phyloP scores from a whole-genome alignment of 2,329 filamentous ascomycete species.

The Penicillium fuscoglaucum region DNA sequence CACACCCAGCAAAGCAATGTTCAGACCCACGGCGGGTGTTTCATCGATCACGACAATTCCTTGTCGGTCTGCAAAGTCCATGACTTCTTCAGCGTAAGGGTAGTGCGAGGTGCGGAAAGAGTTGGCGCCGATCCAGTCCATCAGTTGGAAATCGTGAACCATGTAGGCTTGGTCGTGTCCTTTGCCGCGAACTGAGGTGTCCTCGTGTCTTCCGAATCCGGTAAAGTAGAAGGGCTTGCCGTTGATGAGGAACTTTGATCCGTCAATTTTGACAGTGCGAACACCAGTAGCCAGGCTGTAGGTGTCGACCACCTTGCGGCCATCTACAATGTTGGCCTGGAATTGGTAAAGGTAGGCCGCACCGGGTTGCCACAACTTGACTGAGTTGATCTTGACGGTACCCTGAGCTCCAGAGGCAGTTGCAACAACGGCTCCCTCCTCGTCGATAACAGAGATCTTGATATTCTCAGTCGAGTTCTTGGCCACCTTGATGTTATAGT shows the following conservation, averaged over 20 bases:
- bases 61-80: constrained; percentile 32
- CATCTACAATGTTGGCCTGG: constrained; percentile 11
- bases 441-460: not conserved
- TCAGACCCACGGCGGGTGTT: no score
- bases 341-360: no score
- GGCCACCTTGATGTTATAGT: not conserved
- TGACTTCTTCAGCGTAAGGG: constrained; percentile 33
- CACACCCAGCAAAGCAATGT: no score
- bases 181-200: constrained; percentile 30
- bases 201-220: constrained; percentile 35
- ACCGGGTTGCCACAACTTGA: constrained; percentile 26
- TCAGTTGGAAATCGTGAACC: constrained; percentile 34
- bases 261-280: constrained; percentile 23
- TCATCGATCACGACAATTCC: constrained; percentile 8
- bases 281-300: constrained; percentile 27
- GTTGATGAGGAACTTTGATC: constrained; percentile 31
- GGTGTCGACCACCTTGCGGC: constrained; percentile 15
- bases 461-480: not conserved
- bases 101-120: constrained; percentile 37
- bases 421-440: not conserved
- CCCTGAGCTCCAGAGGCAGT: constrained; percentile 12
- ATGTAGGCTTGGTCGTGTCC: constrained; percentile 34
- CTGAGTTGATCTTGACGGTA: constrained; percentile 16
- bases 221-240: constrained; percentile 32
- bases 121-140: constrained; percentile 35